Evolutionary conservation across 2,329 filamentous ascomycete species (phyloP).

Genomic region (Aspergillus uvarum): DNA sequence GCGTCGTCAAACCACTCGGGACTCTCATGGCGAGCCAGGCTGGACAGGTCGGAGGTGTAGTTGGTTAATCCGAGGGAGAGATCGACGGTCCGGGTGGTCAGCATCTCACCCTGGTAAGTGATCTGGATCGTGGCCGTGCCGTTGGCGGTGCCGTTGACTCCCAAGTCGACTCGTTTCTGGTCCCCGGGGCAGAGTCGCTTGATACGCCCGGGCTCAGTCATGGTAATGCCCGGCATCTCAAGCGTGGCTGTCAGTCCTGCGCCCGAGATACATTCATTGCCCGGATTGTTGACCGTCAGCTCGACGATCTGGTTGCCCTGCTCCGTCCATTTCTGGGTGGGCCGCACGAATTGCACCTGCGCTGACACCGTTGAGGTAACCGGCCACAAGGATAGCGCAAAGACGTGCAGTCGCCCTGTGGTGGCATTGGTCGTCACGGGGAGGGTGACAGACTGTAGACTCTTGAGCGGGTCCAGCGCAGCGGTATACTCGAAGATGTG

Average conservation of each 20-base stretch:
- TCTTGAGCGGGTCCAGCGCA: background rate
- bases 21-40: background rate
- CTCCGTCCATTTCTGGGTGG: slow-evolving; percentile 3
- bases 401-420: background rate
- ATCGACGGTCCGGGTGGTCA: background rate
- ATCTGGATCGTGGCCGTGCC: background rate
- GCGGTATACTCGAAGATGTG: slow-evolving; percentile 6
- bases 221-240: background rate
- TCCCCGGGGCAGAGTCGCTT: slow-evolving; percentile 3
- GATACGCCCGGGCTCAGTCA: background rate
- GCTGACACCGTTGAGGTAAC: background rate
- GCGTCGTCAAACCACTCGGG: slow-evolving; percentile 50
- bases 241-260: background rate
- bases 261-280: background rate
- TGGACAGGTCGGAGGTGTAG: background rate
- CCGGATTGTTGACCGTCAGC: background rate
- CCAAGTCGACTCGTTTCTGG: slow-evolving; percentile 1
- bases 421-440: background rate
- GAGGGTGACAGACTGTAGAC: background rate
- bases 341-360: background rate
- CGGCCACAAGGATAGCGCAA: background rate
- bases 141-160: background rate
- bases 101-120: background rate
- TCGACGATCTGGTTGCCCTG: slow-evolving; percentile 3
- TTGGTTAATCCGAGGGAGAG: slow-evolving; percentile 5